A percentile compares a stretch with the other conserved stretches of the same genome.
These are phyloP conservation scores for Colletotrichum kahawae DNA, from an alignment of 2,329 filamentous ascomycete genomes.

Conservation along the genomic window DNA sequence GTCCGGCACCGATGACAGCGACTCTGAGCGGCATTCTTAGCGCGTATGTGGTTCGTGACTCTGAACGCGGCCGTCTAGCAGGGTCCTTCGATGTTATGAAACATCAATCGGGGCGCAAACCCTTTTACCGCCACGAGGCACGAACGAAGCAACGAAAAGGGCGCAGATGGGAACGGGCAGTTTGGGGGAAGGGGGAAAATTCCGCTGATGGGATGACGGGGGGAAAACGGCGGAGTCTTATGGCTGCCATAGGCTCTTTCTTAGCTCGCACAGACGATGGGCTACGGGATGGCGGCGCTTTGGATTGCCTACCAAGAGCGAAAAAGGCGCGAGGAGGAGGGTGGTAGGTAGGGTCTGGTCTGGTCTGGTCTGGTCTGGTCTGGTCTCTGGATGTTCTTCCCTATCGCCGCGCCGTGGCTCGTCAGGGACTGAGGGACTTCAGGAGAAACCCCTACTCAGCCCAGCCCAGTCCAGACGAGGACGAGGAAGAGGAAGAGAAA, in stretches of 20 bases:
- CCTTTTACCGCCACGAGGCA: neutral
- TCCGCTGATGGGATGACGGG: conserved; percentile 2
- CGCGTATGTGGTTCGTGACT: neutral
- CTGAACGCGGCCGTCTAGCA: neutral
- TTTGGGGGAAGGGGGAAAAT: neutral
- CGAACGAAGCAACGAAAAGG: neutral
- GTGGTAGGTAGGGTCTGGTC: neutral
- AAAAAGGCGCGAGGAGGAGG: neutral
- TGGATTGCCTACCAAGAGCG: neutral
- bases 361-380: neutral
- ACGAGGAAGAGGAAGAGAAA: neutral
- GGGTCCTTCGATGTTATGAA: conserved; percentile 5
- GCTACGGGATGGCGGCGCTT: neutral
- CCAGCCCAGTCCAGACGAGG: neutral
- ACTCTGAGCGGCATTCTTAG: conserved; percentile 29
- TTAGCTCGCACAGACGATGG: conserved; percentile 4
- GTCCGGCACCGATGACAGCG: conserved; percentile 48
- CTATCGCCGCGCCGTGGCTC: neutral
- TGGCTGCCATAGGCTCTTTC: neutral
- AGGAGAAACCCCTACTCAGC: neutral
- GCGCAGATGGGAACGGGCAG: neutral
- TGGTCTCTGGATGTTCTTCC: neutral
- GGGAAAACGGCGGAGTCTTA: conserved; percentile 9
- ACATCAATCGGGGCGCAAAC: neutral
- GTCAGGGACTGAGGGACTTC: neutral